Conservation (phyloP, 768 basidiomycete species). For the Psilocybe sp. region DNA sequence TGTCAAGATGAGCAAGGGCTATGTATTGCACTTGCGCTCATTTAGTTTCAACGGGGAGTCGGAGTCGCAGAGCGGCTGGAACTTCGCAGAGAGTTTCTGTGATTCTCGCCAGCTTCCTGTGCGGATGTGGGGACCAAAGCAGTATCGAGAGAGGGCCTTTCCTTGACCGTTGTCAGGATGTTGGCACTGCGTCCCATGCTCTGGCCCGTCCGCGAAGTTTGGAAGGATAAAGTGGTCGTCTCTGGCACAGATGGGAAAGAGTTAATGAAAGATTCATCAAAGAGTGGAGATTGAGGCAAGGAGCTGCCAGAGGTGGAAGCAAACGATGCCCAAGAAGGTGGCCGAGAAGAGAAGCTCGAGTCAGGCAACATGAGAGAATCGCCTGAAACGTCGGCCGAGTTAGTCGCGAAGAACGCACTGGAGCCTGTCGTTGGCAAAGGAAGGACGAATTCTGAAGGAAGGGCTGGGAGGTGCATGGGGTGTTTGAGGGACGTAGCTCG, state of each 20-base stretch:
- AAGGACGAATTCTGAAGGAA: constrained; percentile 14
- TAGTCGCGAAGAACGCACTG: constrained; percentile 8
- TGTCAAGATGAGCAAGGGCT: not conserved
- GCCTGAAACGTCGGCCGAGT: constrained; percentile 8
- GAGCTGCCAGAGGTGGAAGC: constrained; percentile 31
- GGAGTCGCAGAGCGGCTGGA: constrained; percentile 4
- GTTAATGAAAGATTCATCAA: constrained; percentile 64
- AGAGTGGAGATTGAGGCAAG: constrained; percentile 38
- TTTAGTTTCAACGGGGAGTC: constrained; percentile 12
- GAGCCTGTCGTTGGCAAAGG: constrained; percentile 14
- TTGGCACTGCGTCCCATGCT: constrained; percentile 3
- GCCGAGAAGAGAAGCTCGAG: constrained; percentile 22
- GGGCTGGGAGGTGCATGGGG: constrained; percentile 17
- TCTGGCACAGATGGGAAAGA: constrained; percentile 72
- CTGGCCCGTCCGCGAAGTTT: not conserved
- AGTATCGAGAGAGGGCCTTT: constrained; percentile 29
- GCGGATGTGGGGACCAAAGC: constrained; percentile 33
- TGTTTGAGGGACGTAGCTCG: constrained; percentile 22
- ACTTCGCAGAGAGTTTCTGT: not conserved
- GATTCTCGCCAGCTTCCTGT: constrained; percentile 10
- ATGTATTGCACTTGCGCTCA: constrained; percentile 1
- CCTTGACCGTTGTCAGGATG: constrained; percentile 4
- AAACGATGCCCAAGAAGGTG: constrained; percentile 46
- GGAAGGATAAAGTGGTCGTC: constrained; percentile 28
- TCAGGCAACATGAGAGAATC: constrained; percentile 11